Percentiles rank a stretch among this genome's conserved stretches.
Evolutionary conservation across 1,139 yeast genomes (phyloP).

Genomic region (Kodamaea suecica): DNA sequence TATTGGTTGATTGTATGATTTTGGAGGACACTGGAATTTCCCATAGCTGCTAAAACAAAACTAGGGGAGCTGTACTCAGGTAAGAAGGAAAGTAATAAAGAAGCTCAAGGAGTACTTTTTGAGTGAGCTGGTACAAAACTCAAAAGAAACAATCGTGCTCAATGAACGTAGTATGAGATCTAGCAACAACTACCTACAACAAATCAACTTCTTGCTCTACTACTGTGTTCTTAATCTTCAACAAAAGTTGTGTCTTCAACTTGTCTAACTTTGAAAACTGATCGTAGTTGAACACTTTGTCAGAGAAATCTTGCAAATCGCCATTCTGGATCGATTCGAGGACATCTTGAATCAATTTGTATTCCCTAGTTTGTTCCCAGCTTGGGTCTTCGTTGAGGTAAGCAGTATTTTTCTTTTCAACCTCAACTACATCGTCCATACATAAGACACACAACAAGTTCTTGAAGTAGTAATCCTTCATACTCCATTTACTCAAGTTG

Average conservation of each 20-base stretch:
- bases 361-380: slow-evolving; percentile 79
- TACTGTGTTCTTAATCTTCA: slow-evolving; percentile 75
- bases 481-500: slow-evolving; percentile 80
- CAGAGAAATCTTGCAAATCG: slow-evolving; percentile 73
- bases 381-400: slow-evolving; percentile 72
- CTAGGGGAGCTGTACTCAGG: too few relatives aligned
- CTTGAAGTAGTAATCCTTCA: slow-evolving; percentile 88
- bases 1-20: too few relatives aligned
- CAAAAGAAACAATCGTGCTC: too few relatives aligned
- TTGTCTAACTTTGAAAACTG: slow-evolving; percentile 87
- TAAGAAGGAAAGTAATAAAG: neutral
- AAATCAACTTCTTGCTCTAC: slow-evolving; percentile 70
- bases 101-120: too few relatives aligned
- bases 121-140: too few relatives aligned
- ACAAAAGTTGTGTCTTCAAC: slow-evolving; percentile 83
- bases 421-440: slow-evolving; percentile 81
- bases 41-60: too few relatives aligned
- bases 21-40: too few relatives aligned
- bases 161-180: neutral
- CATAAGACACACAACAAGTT: slow-evolving; percentile 81
- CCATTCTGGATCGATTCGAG: slow-evolving; percentile 74
- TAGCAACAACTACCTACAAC: slow-evolving; percentile 8
- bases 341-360: slow-evolving; percentile 59
- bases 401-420: slow-evolving; percentile 64
- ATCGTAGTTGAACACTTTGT: slow-evolving; percentile 77